These are phyloP conservation scores for Macrophomina pseudophaseolina DNA, from an alignment of 2,329 filamentous ascomycete species.

Conservation along the genomic window DNA sequence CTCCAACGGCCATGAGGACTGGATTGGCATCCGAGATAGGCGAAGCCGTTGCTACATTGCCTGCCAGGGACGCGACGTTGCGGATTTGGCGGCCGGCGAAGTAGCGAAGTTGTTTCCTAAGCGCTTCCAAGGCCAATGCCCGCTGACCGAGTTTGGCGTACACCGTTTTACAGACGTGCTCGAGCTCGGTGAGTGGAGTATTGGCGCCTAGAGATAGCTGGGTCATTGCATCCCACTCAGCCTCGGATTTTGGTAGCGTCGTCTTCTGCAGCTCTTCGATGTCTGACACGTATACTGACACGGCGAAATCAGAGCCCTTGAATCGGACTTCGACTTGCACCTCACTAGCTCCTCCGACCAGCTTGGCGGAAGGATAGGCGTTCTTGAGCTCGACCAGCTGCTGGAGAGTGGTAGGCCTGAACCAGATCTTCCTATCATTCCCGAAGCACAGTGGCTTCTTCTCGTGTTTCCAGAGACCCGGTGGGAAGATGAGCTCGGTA, in stretches of 20 bases:
- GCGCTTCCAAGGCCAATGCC: conserved; percentile 54
- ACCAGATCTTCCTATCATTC: conserved; percentile 93
- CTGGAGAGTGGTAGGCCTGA: conserved; percentile 80
- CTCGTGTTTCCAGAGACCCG: conserved; percentile 78
- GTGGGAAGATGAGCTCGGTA: conserved; percentile 92
- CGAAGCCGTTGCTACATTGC: conserved; percentile 89
- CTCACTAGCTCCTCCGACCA: conserved; percentile 93
- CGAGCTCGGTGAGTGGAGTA: conserved; percentile 86
- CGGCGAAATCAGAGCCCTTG: conserved; percentile 87
- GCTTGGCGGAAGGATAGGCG: conserved; percentile 83
- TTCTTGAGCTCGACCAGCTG: conserved; percentile 89
- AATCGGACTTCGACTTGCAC: conserved; percentile 98
- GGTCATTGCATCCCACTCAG: conserved; percentile 35
- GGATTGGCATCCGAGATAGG: conserved; percentile 96
- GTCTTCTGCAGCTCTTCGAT: conserved; percentile 82
- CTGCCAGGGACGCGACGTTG: conserved; percentile 92
- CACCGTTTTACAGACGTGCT: conserved; percentile 78
- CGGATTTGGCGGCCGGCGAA: conserved; percentile 94
- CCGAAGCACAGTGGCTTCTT: conserved; percentile 83
- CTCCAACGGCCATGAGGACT: conserved; percentile 83
- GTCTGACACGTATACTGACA: conserved; percentile 90
- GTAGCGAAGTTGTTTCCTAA: conserved; percentile 93
- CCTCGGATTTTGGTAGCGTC: conserved; percentile 37
- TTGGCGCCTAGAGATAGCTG: conserved; percentile 83
- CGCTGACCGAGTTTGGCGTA: conserved; percentile 53